Conservation (phyloP, 2,329 filamentous ascomycete species). For the Neoarthrinium moseri region DNA sequence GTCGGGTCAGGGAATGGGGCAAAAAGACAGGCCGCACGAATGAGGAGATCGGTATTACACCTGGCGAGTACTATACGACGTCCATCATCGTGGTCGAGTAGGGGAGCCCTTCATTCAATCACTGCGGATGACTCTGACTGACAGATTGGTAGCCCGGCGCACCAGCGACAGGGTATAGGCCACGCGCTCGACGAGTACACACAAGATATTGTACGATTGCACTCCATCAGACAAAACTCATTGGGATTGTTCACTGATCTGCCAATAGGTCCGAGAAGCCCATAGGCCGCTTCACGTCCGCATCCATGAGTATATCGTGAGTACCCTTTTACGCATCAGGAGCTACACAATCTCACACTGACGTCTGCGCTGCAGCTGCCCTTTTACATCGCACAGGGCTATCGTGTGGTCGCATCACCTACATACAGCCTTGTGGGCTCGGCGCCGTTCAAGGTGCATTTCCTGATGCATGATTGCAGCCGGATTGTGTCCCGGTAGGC, state of each 20-base stretch:
- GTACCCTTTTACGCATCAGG: background rate
- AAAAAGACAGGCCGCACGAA: background rate
- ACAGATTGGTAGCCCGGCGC: background rate
- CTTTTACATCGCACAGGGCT: constrained; percentile 3
- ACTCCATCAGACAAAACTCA: background rate
- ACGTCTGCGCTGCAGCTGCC: background rate
- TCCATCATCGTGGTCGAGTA: constrained; percentile 5
- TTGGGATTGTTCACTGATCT: background rate
- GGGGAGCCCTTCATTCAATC: background rate
- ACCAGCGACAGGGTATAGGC: background rate
- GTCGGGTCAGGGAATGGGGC: background rate
- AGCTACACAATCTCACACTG: too few relatives aligned
- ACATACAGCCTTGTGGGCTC: background rate
- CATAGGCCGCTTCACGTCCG: constrained; percentile 1
- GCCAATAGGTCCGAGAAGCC: background rate
- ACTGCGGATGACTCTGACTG: background rate
- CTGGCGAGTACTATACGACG: background rate
- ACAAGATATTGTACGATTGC: background rate
- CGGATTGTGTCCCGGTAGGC: too few relatives aligned
- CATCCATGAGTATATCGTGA: constrained; percentile 4
- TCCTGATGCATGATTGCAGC: constrained; percentile 2
- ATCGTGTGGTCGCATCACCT: background rate
- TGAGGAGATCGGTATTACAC: background rate
- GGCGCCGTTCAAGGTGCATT: background rate
- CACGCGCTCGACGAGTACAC: background rate